Evolutionary conservation across 345 rosid species (phyloP).

Genomic region (Jatropha curcas): DNA sequence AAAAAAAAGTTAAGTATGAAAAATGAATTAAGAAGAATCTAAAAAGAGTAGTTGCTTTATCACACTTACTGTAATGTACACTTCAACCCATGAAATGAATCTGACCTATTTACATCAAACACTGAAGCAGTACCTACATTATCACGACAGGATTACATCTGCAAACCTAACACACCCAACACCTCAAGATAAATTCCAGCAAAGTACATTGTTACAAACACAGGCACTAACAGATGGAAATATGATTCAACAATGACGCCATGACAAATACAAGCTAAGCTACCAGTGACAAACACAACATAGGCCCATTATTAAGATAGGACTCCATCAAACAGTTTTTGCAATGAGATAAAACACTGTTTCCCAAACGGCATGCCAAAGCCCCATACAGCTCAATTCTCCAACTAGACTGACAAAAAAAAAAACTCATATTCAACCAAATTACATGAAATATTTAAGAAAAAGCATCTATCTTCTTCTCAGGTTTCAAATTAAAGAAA

Average conservation of each 20-base stretch:
- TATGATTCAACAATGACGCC: not conserved
- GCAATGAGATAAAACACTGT: not conserved
- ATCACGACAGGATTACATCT: not conserved
- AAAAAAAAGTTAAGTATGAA: not conserved
- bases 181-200: not conserved
- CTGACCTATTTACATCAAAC: not conserved
- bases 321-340: not conserved
- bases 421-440: not conserved
- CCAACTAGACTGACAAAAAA: not conserved
- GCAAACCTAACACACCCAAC: not conserved
- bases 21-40: not conserved
- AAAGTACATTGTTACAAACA: not conserved
- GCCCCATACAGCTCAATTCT: not conserved
- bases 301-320: too few relatives aligned
- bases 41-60: not conserved
- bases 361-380: not conserved
- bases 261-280: not conserved
- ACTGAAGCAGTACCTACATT: not conserved
- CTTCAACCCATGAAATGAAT: not conserved
- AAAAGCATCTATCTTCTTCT: not conserved
- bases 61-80: not conserved
- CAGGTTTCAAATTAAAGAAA: too few relatives aligned
- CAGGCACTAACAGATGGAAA: not conserved
- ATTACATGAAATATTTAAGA: not conserved
- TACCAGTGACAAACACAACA: not conserved